Base-by-base conservation (phyloP, 2,329 filamentous ascomycete species). In the Venturia asperata region DNA sequence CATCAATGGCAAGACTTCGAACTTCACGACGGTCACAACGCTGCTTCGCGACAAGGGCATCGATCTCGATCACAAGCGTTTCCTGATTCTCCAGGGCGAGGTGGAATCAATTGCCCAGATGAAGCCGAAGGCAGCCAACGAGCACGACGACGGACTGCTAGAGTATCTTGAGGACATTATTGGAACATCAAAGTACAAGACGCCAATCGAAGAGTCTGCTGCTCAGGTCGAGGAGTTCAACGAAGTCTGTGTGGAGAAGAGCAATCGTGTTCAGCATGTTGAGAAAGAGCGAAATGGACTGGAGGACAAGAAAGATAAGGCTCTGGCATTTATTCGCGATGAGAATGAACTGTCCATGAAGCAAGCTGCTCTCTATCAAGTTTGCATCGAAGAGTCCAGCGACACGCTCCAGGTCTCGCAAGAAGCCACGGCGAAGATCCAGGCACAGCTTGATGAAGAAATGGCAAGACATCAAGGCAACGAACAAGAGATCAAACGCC, bases 111-210 rank as follows among this genome's bases (percentile, higher is more conserved):
- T 99, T 73, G 93, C 94, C 7, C 94, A 97, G 77, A 99, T 99
- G 94, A 99, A 99, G 77, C 83, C 95, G 21, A 99, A 99, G 76
- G 94, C 95, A 4, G 87, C 84, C 52, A 93, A 91, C 70, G 94
- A 99, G 75, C 93, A 97, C 72, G 94, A 99, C 67, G 94, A 99
- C 72, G 94, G 94, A 15, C 83, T 99, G 3, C 82, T 99, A 21
- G 94, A 99, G 75, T 99, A 99, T 69, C 85, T 99, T 0, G 94
- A 99, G 75, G 94, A 99, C 72, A 99, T 99, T 67, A 97, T 99
- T 71, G 94, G 95, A 68, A 99, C 94, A 0, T 97, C 94, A 6
- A 97, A 96, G 75, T 99, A 99, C 80, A 99, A 99, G 78, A 85
- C 89, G 0, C 93, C 94, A 0, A 99, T 99, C 68, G 94, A 99